Evolutionary conservation across 805 yeast species (phyloP), one percentile per base, ranked within the genome.

Genomic region (Nakazawaea wyomingensis): DNA sequence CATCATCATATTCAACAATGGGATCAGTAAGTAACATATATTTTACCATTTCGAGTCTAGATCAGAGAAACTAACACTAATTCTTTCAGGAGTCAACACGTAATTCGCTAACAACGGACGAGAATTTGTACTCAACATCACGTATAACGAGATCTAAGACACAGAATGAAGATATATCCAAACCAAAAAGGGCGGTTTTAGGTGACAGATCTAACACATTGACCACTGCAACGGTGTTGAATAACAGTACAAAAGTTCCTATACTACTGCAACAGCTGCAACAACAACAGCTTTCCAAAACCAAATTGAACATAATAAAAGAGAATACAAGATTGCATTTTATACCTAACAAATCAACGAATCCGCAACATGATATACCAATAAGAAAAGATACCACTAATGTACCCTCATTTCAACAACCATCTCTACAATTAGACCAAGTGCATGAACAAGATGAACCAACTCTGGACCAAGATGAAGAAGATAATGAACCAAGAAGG

Each of bases 401-500:
- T 13, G 16, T 13, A 22, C 32, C 29, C 19, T 16, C 27, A 9
- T 10, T 18, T 3, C 21, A 11, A 8, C 16, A 17, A 11, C 33
- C 4, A 27, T 17, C 16, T 26, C 14, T 10, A 16, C 17, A 37
- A 16, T 14, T 21, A 11, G 41, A 37, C 5, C 37, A 31, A 16
- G 40, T 27, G 16, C 28, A 29, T 3, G 36, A 22, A 9, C 17
- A 18, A n/a, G 36, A 39, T 29, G 16, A 13, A 29, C 20, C 36
- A 13, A 13, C 16, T 2, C 11, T 34, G 4, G 36, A 39, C 14
- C 24, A 39, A 17, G 37, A 31, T 13, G 34, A 34, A 7, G 37
- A 20, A 18, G 33, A 33, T 26, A 19, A 16, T 10, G 43, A 39
- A 19, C 21, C 41, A 14, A 33, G 47, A 19, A 43, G 65, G 43